Evolutionary conservation across 2,329 filamentous ascomycete species (phyloP).

Genomic region (Colletotrichum aenigma): DNA sequence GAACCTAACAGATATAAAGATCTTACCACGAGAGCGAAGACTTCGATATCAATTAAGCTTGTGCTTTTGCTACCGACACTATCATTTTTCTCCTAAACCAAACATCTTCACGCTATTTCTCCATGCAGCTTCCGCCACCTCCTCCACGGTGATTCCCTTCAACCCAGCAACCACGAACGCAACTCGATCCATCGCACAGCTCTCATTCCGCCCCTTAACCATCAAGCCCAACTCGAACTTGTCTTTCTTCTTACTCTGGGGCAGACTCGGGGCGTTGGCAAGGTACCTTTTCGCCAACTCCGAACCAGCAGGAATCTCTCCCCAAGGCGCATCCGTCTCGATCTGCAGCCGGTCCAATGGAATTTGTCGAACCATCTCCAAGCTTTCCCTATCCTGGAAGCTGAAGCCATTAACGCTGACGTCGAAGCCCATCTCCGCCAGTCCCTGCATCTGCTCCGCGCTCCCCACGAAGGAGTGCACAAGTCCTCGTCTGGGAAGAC

Average conservation of each 20-base stretch:
- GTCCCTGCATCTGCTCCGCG: conserved; percentile 39
- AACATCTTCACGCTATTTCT: conserved; percentile 37
- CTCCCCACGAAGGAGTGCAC: conserved; percentile 46
- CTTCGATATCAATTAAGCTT: not conserved
- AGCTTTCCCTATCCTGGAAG: conserved; percentile 39
- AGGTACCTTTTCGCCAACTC: conserved; percentile 46
- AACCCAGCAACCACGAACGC: conserved; percentile 52
- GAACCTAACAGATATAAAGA: not conserved
- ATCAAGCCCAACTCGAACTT: conserved; percentile 49
- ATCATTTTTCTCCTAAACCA: not conserved
- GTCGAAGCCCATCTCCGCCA: conserved; percentile 41
- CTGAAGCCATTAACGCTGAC: conserved; percentile 56
- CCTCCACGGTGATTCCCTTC: conserved; percentile 44
- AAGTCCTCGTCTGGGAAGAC: conserved; percentile 38
- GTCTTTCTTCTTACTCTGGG: conserved; percentile 50
- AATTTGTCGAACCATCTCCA: conserved; percentile 45
- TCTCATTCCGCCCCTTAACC: conserved; percentile 57
- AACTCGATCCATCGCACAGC: conserved; percentile 50
- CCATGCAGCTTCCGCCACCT: conserved; percentile 44
- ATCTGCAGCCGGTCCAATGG: conserved; percentile 46
- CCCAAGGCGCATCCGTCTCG: conserved; percentile 55
- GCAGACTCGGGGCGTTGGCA: conserved; percentile 37
- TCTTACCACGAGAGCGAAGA: not conserved
- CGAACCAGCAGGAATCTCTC: conserved; percentile 38
- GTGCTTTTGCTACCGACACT: not conserved